Conservation (phyloP, 495 filamentous ascomycete species). For the Podospora comata region DNA sequence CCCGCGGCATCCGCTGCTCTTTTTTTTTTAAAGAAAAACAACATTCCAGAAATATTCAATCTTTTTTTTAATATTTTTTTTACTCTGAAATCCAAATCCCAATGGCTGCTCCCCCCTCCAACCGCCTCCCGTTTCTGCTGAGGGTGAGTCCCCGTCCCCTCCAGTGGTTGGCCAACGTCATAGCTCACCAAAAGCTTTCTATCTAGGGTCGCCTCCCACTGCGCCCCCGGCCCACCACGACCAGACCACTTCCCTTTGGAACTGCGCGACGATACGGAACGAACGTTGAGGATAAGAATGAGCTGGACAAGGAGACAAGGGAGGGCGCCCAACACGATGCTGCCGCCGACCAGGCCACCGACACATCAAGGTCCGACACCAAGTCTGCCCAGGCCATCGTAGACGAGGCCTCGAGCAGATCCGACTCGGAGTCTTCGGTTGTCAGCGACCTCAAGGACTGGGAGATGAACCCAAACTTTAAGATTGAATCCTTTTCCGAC, state of each 20-base stretch:
- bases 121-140: slow-evolving; percentile 25
- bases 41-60: neutral
- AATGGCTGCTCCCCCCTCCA: slow-evolving; percentile 27
- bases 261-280: slow-evolving; percentile 25
- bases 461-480: slow-evolving; percentile 75
- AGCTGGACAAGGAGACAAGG: slow-evolving; percentile 19
- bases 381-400: slow-evolving; percentile 26
- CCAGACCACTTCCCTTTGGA: slow-evolving; percentile 8
- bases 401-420: slow-evolving; percentile 29
- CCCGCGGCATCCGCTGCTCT: slow-evolving; percentile 24
- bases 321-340: slow-evolving; percentile 25
- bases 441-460: slow-evolving; percentile 51
- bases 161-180: slow-evolving; percentile 19
- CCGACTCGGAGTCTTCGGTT: slow-evolving; percentile 31
- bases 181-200: slow-evolving; percentile 21
- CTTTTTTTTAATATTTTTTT: neutral
- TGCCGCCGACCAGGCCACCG: slow-evolving; percentile 25
- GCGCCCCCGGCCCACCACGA: slow-evolving; percentile 14
- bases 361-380: slow-evolving; percentile 24
- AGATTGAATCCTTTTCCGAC: slow-evolving; percentile 77
- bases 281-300: slow-evolving; percentile 13
- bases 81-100: neutral
- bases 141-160: slow-evolving; percentile 23
- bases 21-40: neutral
- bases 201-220: slow-evolving; percentile 30